Evolutionary conservation across 208 protist species (phyloP), one percentile per base, ranked within the genome.

Genomic region (Endotrypanum monterogeii): DNA sequence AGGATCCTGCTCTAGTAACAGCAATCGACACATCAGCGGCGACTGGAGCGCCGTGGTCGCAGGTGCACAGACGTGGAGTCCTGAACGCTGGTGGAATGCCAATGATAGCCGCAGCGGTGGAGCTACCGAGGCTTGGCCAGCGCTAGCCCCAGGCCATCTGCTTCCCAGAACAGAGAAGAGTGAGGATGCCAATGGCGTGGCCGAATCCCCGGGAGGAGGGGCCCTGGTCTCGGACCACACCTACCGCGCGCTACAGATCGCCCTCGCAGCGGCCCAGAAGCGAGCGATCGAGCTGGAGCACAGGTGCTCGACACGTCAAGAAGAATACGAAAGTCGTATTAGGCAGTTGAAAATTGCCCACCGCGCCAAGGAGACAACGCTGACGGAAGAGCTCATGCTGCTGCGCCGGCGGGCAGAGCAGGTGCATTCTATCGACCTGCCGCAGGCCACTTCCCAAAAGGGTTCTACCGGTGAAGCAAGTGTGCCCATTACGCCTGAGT

Each of bases 321-420:
- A 28, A 2, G 60, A 65, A 48, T 69, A 39, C 35, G 83, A 83
- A 44, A 67, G 23, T 16, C 78, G 74, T 16, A 51, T 87, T 44
- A 56, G 55, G 20, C 71, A 76, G 69, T 51, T 84, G 50, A 80
- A 84, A 62, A 73, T 55, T n/a, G 83, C 73, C 12, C 79, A 87
- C 52, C 50, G 54, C 2, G 79, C 66, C 23, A 78, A 74, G 16
- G 71, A 75, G 18, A 44, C 71, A 35, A 83, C 79, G 8, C 44
- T 87, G 54, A 48, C 55, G 61, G 69, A 74, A 20, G 78, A 86
- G 39, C n/a, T 86, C 25, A 30, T 54, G 44, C 23, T 79, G 55
- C 71, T 80, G 58, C 71, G 75, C 37, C 69, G 73, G 35, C 41
- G 48, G 20, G 28, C 8, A 32, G 28, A 57, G 11, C 3, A 7